Evolutionary conservation across 2,329 filamentous ascomycete species (phyloP), one percentile per base, ranked within the genome.

Genomic region (Penicillium frequentans): DNA sequence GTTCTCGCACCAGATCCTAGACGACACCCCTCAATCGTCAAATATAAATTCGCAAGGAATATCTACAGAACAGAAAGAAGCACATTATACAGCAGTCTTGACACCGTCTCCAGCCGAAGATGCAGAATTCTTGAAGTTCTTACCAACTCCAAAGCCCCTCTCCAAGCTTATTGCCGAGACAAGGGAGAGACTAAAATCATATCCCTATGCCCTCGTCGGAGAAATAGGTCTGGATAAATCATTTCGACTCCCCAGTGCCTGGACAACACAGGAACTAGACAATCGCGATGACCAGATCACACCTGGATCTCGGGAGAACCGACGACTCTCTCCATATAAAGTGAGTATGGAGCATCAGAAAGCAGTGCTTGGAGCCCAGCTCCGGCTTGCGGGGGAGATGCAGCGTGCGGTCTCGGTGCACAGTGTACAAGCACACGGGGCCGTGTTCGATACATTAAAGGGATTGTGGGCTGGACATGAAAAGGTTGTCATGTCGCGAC

Each of bases 1-100:
- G 86, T 88, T 88, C 68, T 84, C 85, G 0, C 81, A 88, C 66
- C 83, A 86, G 58, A 81, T 88, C 67, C 79, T 81, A 62, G 75
- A 80, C 61, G 77, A 84, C 52, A 59, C 49, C 3, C 42, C 54
- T 6, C 35, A 61, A 21, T 69, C 52, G 19, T 49, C 56, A 10
- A 27, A 42, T 13, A 24, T 21, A 27, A 16, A 11, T 6, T 13
- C 35, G 24, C 33, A 50, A 50, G 48, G 42, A 6, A 21, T 8
- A 16, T 8, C 19, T 13, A 11, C 16, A 19, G 16, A 27, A 35
- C 67, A 72, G 3, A 75, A 79, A 49, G 67, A 76, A 5, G 49
- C 66, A 1, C 86, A 88, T 64, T 88, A 87, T 64, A 75, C 75
- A 58, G 70, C 69, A 23, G 82, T 85, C 1, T 73, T 88, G 1